A percentile compares a stretch with the other conserved stretches of the same genome.
These are phyloP conservation scores for Hypoxylon sp. DNA, from an alignment of 2,329 filamentous ascomycete genomes.

Conservation along the genomic window DNA sequence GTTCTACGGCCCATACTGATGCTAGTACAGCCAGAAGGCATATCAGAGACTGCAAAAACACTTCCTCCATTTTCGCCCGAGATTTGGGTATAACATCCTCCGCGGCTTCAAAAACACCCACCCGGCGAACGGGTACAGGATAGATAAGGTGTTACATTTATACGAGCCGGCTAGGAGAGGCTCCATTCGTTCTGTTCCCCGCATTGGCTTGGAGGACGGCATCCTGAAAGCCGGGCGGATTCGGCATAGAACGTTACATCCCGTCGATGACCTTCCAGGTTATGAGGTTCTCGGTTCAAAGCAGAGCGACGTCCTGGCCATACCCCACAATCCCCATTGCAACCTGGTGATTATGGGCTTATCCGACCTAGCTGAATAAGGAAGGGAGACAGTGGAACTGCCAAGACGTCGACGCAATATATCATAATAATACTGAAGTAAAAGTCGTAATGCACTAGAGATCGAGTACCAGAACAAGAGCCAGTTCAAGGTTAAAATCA, in stretches of 20 bases:
- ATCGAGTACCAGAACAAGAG: not conserved
- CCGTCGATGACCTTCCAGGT: slow-evolving; percentile 15
- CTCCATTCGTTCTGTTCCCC: slow-evolving; percentile 31
- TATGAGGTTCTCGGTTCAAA: slow-evolving; percentile 13
- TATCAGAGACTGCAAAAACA: slow-evolving; percentile 9
- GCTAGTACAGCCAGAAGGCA: slow-evolving; percentile 6
- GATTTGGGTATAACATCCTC: too few relatives aligned
- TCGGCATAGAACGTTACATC: slow-evolving; percentile 37
- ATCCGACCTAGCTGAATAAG: slow-evolving; percentile 6
- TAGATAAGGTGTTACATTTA: slow-evolving; percentile 10
- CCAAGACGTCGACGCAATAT: too few relatives aligned
- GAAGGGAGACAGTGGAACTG: too few relatives aligned
- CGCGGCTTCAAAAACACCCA: not conserved
- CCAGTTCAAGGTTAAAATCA: not conserved
- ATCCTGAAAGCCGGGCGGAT: slow-evolving; percentile 19
- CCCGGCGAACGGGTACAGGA: too few relatives aligned
- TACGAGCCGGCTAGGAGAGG: slow-evolving; percentile 3
- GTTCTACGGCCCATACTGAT: slow-evolving; percentile 10
- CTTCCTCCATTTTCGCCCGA: slow-evolving; percentile 26
- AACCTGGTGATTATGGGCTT: not conserved
- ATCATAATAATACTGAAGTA: too few relatives aligned
- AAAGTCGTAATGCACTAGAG: too few relatives aligned
- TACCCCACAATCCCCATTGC: not conserved
- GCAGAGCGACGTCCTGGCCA: not conserved
- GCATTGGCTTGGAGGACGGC: slow-evolving; percentile 27